phyloP scores from a whole-genome alignment of 768 basidiomycete species.

The Suillus lakei region DNA sequence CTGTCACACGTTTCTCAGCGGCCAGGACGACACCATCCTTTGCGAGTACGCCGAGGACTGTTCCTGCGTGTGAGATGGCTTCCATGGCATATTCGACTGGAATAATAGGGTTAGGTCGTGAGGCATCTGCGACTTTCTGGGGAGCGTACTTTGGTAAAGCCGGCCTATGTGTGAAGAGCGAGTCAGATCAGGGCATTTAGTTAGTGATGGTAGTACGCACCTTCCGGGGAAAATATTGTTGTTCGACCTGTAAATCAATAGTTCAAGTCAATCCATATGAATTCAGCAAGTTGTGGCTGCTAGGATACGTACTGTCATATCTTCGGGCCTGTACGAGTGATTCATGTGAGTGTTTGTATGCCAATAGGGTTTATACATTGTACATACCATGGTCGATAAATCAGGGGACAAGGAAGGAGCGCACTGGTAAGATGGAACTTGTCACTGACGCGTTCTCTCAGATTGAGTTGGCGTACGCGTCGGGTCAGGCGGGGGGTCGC shows the following conservation, averaged over 20 bases:
- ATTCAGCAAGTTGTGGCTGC: slow-evolving; percentile 7
- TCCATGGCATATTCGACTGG: slow-evolving; percentile 99
- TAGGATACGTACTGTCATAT: slow-evolving; percentile 81
- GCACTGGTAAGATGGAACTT: slow-evolving; percentile 5
- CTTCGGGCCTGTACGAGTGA: slow-evolving; percentile 68
- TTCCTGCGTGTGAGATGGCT: slow-evolving; percentile 94
- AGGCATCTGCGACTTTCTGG: not conserved
- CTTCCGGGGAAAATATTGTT: slow-evolving; percentile 99
- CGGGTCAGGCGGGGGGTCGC: slow-evolving; percentile 5
- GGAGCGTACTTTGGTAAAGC: slow-evolving; percentile 86
- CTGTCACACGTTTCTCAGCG: slow-evolving; percentile 97
- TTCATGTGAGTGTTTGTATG: not conserved
- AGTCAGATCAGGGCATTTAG: slow-evolving; percentile 12
- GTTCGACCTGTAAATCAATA: slow-evolving; percentile 71
- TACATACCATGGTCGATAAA: slow-evolving; percentile 52
- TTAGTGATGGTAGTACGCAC: slow-evolving; percentile 45
- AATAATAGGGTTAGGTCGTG: slow-evolving; percentile 11
- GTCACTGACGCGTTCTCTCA: slow-evolving; percentile 30
- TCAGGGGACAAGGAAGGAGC: slow-evolving; percentile 10
- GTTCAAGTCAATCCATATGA: slow-evolving; percentile 21
- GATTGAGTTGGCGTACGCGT: slow-evolving; percentile 26
- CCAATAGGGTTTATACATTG: not conserved
- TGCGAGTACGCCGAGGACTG: slow-evolving; percentile 91
- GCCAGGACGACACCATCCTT: slow-evolving; percentile 91
- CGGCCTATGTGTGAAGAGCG: slow-evolving; percentile 60